A percentile compares a stretch with the other conserved stretches of the same genome.
Conservation (phyloP, 495 filamentous ascomycete species). For the Penicillium egyptiacum region DNA sequence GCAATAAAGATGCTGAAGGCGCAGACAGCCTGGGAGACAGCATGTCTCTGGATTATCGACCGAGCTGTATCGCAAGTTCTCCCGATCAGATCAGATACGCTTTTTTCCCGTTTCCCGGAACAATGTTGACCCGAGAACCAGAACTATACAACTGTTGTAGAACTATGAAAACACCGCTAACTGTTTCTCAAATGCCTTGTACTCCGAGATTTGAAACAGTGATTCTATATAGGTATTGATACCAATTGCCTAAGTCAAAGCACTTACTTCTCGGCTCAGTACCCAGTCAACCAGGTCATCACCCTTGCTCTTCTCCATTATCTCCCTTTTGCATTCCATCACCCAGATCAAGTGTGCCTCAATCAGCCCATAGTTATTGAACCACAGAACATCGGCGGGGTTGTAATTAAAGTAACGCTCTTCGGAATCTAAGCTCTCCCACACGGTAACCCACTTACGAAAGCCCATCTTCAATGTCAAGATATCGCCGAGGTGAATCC, state of each 20-base stretch:
- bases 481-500: background rate
- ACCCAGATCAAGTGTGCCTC: constrained; percentile 10
- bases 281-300: constrained; percentile 15
- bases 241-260: background rate
- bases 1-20: constrained; percentile 60
- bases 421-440: background rate
- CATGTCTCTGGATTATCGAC: constrained; percentile 33
- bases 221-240: background rate
- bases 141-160: background rate
- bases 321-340: background rate
- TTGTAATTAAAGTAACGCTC: background rate
- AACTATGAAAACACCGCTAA: background rate
- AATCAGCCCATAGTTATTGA: constrained; percentile 4
- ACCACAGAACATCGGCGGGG: background rate
- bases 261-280: background rate
- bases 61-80: constrained; percentile 9
- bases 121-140: constrained; percentile 21
- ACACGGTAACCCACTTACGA: background rate
- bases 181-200: background rate
- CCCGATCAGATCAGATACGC: constrained; percentile 24
- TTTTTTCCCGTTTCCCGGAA: constrained; percentile 29
- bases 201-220: background rate
- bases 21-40: constrained; percentile 44
- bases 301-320: background rate
- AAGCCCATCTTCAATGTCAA: background rate